phyloP scores from a whole-genome alignment of 2,329 filamentous ascomycete species.

The Sordariomycetes sp. region DNA sequence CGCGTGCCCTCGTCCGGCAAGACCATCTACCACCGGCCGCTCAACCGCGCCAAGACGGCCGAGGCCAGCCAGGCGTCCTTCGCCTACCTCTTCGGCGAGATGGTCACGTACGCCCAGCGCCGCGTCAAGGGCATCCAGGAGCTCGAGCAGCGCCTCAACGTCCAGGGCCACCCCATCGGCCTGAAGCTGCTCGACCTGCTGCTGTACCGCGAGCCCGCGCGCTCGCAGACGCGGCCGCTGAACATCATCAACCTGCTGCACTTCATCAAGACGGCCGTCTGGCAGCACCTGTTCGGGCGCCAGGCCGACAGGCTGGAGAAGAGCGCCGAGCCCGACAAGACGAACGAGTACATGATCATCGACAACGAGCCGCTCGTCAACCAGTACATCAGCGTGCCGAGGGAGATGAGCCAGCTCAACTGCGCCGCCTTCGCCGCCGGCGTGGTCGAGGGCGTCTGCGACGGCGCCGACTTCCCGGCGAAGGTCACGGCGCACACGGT shows the following conservation, averaged over 20 bases:
- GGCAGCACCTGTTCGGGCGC: conserved; percentile 84
- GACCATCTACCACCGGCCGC: conserved; percentile 92
- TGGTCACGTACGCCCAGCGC: conserved; percentile 90
- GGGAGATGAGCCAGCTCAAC: conserved; percentile 93
- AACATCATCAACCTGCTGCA: conserved; percentile 87
- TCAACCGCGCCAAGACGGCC: conserved; percentile 80
- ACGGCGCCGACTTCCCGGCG: conserved; percentile 82
- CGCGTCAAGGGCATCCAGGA: conserved; percentile 89
- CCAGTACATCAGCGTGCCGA: conserved; percentile 83
- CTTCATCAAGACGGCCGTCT: conserved; percentile 88
- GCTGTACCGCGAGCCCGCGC: conserved; percentile 68
- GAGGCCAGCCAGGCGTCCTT: conserved; percentile 92
- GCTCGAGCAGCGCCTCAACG: conserved; percentile 84
- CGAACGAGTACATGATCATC: conserved; percentile 97
- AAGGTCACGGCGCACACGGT: conserved; percentile 84
- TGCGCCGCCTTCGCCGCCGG: conserved; percentile 94
- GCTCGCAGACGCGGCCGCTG: conserved; percentile 68
- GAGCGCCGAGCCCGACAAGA: conserved; percentile 68
- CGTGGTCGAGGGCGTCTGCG: conserved; percentile 90
- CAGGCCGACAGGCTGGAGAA: conserved; percentile 91
- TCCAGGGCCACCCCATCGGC: conserved; percentile 88
- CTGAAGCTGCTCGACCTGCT: conserved; percentile 92
- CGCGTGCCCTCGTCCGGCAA: conserved; percentile 89
- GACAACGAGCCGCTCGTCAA: conserved; percentile 98
- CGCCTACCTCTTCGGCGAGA: conserved; percentile 91